phyloP scores from a whole-genome alignment of 1,284 basidiomycete species.

The Trichosporon inkin region DNA sequence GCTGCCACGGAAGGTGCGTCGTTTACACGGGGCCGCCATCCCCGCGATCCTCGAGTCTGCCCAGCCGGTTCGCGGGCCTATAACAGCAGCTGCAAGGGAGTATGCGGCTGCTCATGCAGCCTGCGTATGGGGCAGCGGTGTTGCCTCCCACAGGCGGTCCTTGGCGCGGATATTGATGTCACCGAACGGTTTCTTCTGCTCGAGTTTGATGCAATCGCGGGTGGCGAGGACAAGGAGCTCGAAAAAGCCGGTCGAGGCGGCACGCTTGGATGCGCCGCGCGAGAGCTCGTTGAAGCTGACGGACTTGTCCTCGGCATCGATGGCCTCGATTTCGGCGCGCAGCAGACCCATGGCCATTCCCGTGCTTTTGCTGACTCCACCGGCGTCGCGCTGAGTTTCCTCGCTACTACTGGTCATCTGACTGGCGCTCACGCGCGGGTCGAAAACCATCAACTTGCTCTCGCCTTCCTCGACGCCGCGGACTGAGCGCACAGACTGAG shows the following conservation, averaged over 20 bases:
- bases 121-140: background rate
- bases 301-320: constrained; percentile 55
- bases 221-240: constrained; percentile 91
- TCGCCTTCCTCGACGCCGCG: constrained; percentile 36
- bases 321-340: constrained; percentile 63
- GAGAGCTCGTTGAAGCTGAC: constrained; percentile 64
- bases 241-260: constrained; percentile 94
- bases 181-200: constrained; percentile 69
- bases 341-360: constrained; percentile 81
- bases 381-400: constrained; percentile 8
- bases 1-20: too few species aligned
- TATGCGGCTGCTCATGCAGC: background rate
- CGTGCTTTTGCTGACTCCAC: constrained; percentile 83
- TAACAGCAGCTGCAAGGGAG: too few species aligned
- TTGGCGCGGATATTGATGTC: constrained; percentile 82
- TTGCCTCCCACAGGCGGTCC: constrained; percentile 60
- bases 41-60: too few species aligned
- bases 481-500: background rate
- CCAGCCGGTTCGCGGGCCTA: too few species aligned
- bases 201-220: constrained; percentile 77
- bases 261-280: constrained; percentile 67
- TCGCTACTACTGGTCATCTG: background rate
- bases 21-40: too few species aligned
- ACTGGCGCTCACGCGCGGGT: constrained; percentile 53
- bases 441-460: constrained; percentile 79